These are phyloP conservation scores for Trichoderma harzianum DNA, from an alignment of 2,329 filamentous ascomycete species.

Conservation along the genomic window DNA sequence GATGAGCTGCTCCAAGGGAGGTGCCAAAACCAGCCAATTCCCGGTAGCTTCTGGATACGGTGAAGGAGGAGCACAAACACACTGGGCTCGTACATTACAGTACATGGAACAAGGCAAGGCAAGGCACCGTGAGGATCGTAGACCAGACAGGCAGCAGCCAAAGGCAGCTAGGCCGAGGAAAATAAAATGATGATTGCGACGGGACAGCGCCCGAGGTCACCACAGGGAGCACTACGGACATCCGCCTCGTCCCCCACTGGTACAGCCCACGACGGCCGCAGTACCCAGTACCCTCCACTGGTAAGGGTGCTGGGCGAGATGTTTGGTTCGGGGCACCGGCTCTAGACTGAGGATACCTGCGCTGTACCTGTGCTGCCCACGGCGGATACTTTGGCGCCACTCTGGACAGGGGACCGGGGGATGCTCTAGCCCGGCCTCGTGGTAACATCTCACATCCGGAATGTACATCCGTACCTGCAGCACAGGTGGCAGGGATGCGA, in stretches of 20 bases:
- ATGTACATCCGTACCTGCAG: constrained; percentile 16
- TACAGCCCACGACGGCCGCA: background rate
- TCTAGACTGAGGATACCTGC: background rate
- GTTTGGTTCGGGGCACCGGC: background rate
- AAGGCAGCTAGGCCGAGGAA: constrained; percentile 3
- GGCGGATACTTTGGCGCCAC: background rate
- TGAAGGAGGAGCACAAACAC: background rate
- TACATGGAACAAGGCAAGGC: background rate
- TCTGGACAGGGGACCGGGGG: background rate
- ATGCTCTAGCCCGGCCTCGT: background rate
- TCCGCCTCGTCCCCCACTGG: background rate
- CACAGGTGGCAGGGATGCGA: background rate
- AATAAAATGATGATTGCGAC: constrained; percentile 11
- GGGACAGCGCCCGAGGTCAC: background rate
- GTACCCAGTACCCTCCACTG: background rate
- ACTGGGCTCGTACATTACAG: background rate
- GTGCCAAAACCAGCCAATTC: background rate
- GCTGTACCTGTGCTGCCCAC: background rate
- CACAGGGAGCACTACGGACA: background rate
- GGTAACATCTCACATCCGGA: constrained; percentile 12
- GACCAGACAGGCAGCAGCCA: constrained; percentile 8
- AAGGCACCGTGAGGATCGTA: background rate
- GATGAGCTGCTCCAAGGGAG: background rate
- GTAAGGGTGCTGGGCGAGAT: background rate
- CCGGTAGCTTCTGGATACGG: constrained; percentile 1